Evolutionary conservation across 768 basidiomycete genomes (phyloP).

Genomic region (Lactifluus pinguis): DNA sequence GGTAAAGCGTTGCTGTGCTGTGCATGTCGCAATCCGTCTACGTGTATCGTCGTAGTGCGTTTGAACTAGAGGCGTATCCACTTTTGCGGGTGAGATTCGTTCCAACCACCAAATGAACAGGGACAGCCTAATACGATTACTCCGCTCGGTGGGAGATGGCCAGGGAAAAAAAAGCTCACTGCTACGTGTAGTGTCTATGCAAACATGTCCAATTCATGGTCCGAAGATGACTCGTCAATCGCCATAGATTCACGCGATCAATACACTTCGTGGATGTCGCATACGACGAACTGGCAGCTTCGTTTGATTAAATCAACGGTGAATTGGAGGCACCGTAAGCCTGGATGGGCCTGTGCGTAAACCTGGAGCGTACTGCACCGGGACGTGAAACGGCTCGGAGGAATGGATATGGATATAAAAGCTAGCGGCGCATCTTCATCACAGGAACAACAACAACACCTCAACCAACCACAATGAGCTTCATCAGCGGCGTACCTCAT

Average conservation of each 20-base stretch:
- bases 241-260: conserved; percentile 7
- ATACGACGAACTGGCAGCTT: not conserved
- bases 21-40: not conserved
- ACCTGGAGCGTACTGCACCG: not conserved
- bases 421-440: not conserved
- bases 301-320: conserved; percentile 15
- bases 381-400: conserved; percentile 6
- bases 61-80: not conserved
- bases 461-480: not conserved
- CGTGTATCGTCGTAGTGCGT: conserved; percentile 2
- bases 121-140: not conserved
- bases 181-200: conserved; percentile 6
- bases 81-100: conserved; percentile 5
- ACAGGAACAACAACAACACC: not conserved
- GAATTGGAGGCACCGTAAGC: conserved; percentile 4
- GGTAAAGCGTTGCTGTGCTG: not conserved
- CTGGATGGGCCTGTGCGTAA: not conserved
- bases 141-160: not conserved
- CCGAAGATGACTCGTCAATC: conserved; percentile 12
- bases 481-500: conserved; percentile 5
- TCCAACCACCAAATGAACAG: conserved; percentile 1
- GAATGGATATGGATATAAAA: conserved; percentile 1
- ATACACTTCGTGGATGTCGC: conserved; percentile 1
- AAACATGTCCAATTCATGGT: not conserved
- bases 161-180: not conserved